Evolutionary conservation across 441 rosid genomes (phyloP), one percentile per base, ranked within the genome.

Genomic region (Isatis lusitanica): DNA sequence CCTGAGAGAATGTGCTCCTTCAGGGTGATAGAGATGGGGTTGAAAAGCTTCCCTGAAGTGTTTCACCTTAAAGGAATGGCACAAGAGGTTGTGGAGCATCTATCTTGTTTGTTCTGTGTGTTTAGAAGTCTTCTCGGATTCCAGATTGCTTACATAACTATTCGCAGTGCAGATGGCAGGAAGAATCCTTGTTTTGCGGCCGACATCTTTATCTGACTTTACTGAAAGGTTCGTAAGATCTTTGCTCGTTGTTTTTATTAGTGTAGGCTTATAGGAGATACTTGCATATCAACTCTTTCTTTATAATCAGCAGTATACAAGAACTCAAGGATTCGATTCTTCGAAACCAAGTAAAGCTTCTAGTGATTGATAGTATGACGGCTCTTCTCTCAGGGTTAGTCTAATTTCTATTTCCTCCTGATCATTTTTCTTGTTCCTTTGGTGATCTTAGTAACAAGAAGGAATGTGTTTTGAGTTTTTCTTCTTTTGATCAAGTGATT

Each of bases 21-120:
- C 78, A 92, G 98, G 89, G 77, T 91, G 74, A 85, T 94, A 77
- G 96, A 94, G 83, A 94, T 94, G 80, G 97, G 96, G 52, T 59
- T 85, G 24, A 72, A 79, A 71, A 88, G 93, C 77, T 93, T 87
- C 64, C 98, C 96, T n/a, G 87, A 88, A 74, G 79, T 91, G 62
- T 93, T 93, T 84, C 83, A 84, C 51, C 82, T 12, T 66, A 84
- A 85, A 79, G 91, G 83, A 78, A 84, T 88, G 89, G 93, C 94
- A 47, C 88, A 87, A 78, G 88, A 90, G 97, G 97, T 91, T 61
- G 68, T 28, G 11, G 44, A 33, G 12, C 40, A 13, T 8, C 69
- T 55, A 15, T 40, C 1, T 39, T 26, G 44, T 76, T 71, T 73
- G 30, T 13, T 52, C 4, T 39, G 10, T 52, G 15, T 74, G 2